phyloP scores from a whole-genome alignment of 257 asterid species.

The Cinchona pubescens region DNA sequence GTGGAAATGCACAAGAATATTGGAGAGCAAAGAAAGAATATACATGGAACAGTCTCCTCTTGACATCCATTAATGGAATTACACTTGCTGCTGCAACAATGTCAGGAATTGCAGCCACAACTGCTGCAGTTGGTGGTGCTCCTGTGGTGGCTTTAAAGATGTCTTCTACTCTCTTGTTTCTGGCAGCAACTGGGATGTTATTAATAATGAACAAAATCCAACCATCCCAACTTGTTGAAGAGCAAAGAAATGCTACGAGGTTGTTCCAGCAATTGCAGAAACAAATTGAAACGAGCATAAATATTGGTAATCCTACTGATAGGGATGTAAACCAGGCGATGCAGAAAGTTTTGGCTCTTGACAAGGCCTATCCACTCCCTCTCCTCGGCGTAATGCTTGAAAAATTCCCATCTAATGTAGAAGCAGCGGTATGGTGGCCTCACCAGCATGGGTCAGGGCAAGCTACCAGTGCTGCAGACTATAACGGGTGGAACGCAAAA shows the following conservation, averaged over 20 bases:
- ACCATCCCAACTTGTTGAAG: conserved; percentile 80
- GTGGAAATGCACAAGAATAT: conserved; percentile 39
- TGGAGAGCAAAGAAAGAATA: conserved; percentile 39
- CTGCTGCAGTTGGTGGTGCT: conserved; percentile 1
- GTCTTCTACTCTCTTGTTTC: conserved; percentile 41
- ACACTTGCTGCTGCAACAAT: conserved; percentile 37
- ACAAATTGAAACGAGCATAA: conserved; percentile 40
- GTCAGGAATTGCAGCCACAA: conserved; percentile 13
- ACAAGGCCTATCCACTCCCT: conserved; percentile 54
- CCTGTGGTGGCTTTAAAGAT: conserved; percentile 37
- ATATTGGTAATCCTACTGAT: conserved; percentile 31
- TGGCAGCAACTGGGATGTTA: conserved; percentile 47
- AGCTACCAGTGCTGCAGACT: not conserved
- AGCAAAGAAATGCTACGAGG: conserved; percentile 62
- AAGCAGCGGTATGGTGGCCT: conserved; percentile 70
- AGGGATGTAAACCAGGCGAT: conserved; percentile 48
- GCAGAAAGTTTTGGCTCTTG: conserved; percentile 60
- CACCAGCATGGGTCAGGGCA: conserved; percentile 21
- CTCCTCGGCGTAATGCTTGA: conserved; percentile 36
- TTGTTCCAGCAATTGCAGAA: conserved; percentile 51
- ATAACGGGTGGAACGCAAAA: conserved; percentile 50
- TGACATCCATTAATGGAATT: conserved; percentile 30
- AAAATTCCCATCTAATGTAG: conserved; percentile 34
- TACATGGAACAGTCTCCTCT: conserved; percentile 41
- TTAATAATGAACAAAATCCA: conserved; percentile 43